Evolutionary conservation across 257 asterid genomes (phyloP).

Genomic region (Leonotis leonurus): DNA sequence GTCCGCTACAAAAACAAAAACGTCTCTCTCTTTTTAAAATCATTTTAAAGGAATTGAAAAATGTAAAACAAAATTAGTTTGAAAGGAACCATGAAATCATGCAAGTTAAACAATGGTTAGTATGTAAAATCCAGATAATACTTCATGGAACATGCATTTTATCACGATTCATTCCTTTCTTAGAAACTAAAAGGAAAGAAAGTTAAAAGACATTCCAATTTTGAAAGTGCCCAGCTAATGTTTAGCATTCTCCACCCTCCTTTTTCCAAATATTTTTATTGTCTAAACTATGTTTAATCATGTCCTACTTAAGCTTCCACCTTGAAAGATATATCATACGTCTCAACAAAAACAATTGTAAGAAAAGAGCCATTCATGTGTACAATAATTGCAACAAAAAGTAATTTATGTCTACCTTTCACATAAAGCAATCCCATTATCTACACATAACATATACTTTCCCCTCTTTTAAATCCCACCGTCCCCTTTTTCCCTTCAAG

Average conservation of each 20-base stretch:
- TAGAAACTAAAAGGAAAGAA: not conserved
- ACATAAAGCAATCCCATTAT: constrained; percentile 53
- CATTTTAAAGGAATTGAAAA: no score
- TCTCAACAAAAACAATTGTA: constrained; percentile 16
- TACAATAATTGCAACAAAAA: constrained; percentile 28
- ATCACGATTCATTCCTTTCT: no score
- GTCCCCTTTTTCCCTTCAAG: constrained; percentile 35
- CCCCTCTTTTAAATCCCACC: constrained; percentile 40
- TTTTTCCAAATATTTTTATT: not conserved
- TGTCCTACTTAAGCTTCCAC: constrained; percentile 5
- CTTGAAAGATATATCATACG: no score
- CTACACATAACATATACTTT: constrained; percentile 37
- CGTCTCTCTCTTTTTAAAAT: no score
- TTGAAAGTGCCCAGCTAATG: not conserved
- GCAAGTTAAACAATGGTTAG: no score
- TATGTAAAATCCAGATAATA: not conserved
- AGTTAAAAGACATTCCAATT: constrained; percentile 3
- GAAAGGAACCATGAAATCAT: no score
- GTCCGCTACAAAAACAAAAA: no score
- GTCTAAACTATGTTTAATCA: not conserved
- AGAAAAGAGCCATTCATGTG: constrained; percentile 17
- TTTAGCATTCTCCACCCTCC: not conserved
- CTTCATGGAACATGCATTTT: not conserved
- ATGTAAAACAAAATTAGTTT: no score
- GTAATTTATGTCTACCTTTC: not conserved